Evolutionary conservation across 1,284 basidiomycete species (phyloP), one percentile per base, ranked within the genome.

Genomic region (Pseudozyma hubeiensis): DNA sequence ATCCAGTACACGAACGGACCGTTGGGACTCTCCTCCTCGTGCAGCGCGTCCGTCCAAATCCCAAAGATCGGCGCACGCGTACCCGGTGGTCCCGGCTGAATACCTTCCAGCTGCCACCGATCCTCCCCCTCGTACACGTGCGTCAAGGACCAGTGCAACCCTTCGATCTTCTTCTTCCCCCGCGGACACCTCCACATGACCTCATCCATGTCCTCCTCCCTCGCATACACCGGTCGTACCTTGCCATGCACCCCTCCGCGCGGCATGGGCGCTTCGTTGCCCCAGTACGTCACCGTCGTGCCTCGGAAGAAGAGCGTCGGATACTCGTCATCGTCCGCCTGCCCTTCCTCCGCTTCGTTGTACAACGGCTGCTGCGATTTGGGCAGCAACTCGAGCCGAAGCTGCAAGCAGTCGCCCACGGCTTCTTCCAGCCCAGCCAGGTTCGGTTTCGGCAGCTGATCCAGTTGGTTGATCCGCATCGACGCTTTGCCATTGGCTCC

Each of bases 111-210:
- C 55, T 66, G 60, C 74, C 76, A 78, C 14, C 76, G 54, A 44
- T 78, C 76, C 46, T 73, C 68, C 13, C 74, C 74, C n/a, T 78
- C 76, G 48, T 78, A 76, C 5, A 65, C 59, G 37, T 78, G 76
- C 33, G 67, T 71, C 13, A 78, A n/a, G 7, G 65, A 63, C 74
- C 73, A 76, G 37, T 78, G 76, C 30, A 78, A 10, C 0, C 62
- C 76, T 14, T 67, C 68, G 39, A 78, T 56, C 54, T 54, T 56
- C 33, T 56, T 56, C 54, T 61, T 64, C 3, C 57, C 64, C 1
- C 66, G 13, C 5, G 58, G 56, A 29, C 60, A 60, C 16, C 31
- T 51, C 2, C 60, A 54, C 41, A 68, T 34, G 39, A 64, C 52
- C 48, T 59, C 60, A 10, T 69, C 66, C 3, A 59, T 52, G 14